Evolutionary conservation across 116 monocot genomes (phyloP).

Genomic region (Zostera marina): DNA sequence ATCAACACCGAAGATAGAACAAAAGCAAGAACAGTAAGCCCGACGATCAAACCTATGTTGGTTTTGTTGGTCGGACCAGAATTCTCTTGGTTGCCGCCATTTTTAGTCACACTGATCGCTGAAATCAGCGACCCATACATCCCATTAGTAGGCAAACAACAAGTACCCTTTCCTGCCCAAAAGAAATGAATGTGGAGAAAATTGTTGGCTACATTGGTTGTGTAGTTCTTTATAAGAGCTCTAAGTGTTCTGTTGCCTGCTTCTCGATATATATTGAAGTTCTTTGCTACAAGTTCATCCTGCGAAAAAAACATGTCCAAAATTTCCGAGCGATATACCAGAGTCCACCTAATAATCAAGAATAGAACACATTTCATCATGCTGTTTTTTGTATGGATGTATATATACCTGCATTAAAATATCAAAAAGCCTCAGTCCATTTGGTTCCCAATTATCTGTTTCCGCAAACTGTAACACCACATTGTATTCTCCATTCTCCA

Average conservation of each 20-base stretch:
- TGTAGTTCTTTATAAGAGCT: slow-evolving; percentile 6
- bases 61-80: not conserved
- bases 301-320: not conserved
- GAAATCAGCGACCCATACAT: slow-evolving; percentile 5
- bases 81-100: too few species aligned
- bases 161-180: slow-evolving; percentile 10
- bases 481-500: too few species aligned
- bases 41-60: not conserved
- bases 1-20: not conserved
- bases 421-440: too few species aligned
- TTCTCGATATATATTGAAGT: slow-evolving; percentile 25
- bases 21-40: not conserved
- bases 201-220: slow-evolving; percentile 2
- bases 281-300: slow-evolving; percentile 9
- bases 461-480: too few species aligned
- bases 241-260: not conserved
- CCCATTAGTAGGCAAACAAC: not conserved
- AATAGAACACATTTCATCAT: too few species aligned
- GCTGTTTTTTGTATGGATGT: too few species aligned
- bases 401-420: too few species aligned
- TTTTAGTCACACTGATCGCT: slow-evolving; percentile 4
- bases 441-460: too few species aligned
- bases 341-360: too few species aligned
- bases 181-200: slow-evolving; percentile 13
- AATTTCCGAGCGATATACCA: too few species aligned